These are phyloP conservation scores for Russula brevipes DNA, from an alignment of 768 basidiomycete genomes.

Conservation along the genomic window DNA sequence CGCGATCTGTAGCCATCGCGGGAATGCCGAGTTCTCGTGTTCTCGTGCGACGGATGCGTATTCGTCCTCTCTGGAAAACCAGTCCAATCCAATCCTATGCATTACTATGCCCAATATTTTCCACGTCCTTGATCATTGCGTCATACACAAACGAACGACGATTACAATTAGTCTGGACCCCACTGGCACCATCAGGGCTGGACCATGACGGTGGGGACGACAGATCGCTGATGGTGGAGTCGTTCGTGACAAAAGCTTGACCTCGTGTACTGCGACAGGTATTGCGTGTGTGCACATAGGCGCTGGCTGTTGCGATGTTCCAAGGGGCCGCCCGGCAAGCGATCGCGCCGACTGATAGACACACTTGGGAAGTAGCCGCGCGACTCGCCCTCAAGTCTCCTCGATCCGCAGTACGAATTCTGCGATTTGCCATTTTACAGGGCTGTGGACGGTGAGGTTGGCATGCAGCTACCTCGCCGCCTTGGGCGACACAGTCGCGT, in stretches of 20 bases:
- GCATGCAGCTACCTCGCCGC: slow-evolving; percentile 13
- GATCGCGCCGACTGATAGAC: slow-evolving; percentile 18
- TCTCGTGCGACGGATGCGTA: not conserved
- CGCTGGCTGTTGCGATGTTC: slow-evolving; percentile 8
- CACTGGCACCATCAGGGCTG: not conserved
- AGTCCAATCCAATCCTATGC: not conserved
- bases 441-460: slow-evolving; percentile 11
- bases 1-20: slow-evolving; percentile 22
- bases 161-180: not conserved
- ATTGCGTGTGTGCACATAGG: slow-evolving; percentile 10
- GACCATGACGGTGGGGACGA: not conserved
- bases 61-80: not conserved
- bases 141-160: slow-evolving; percentile 6
- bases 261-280: slow-evolving; percentile 9
- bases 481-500: not conserved
- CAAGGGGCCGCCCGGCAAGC: slow-evolving; percentile 6
- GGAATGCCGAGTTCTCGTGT: not conserved
- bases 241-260: slow-evolving; percentile 1
- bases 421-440: not conserved
- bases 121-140: not conserved
- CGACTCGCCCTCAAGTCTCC: not conserved
- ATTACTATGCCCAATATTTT: not conserved
- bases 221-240: not conserved
- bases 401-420: slow-evolving; percentile 14
- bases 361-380: slow-evolving; percentile 6